These are phyloP conservation scores for Phytophthora pluvialis DNA, from an alignment of 352 stramenopile genomes.

Conservation along the genomic window DNA sequence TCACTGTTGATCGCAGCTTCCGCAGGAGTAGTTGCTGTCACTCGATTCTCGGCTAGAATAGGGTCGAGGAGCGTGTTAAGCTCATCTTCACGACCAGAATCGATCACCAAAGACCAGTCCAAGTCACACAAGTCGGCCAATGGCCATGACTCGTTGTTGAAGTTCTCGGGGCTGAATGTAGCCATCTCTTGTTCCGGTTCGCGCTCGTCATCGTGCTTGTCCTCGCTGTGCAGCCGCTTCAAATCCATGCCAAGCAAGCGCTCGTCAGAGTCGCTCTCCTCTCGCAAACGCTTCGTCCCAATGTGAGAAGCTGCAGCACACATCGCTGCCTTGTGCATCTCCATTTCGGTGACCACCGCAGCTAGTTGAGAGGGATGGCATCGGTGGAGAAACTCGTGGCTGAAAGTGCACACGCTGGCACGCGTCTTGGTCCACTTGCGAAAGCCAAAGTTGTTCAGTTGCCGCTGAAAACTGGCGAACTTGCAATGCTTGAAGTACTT, in stretches of 20 bases:
- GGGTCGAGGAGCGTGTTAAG: constrained; percentile 32
- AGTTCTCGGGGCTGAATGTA: constrained; percentile 23
- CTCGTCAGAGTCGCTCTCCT: constrained; percentile 11
- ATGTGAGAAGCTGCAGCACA: constrained; percentile 24
- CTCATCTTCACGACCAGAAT: constrained; percentile 34
- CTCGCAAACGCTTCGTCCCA: constrained; percentile 18
- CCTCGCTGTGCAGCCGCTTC: constrained; percentile 18
- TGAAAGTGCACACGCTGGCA: constrained; percentile 70
- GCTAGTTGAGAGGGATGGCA: constrained; percentile 40
- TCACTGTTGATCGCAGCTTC: not conserved
- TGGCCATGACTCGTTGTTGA: constrained; percentile 15
- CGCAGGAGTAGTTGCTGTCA: not conserved
- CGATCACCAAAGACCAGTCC: constrained; percentile 35
- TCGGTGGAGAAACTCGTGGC: constrained; percentile 64
- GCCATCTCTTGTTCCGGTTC: constrained; percentile 35
- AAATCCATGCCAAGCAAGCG: constrained; percentile 10
- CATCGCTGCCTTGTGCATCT: constrained; percentile 26
- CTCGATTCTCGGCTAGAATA: constrained; percentile 19
- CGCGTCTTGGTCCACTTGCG: constrained; percentile 81
- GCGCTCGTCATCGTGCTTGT: constrained; percentile 20
- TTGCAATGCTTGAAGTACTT: constrained; percentile 93
- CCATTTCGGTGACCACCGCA: constrained; percentile 25
- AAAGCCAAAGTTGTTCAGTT: constrained; percentile 94
- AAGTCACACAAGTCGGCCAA: constrained; percentile 28
- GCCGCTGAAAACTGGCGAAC: constrained; percentile 91